Base-by-base conservation (phyloP, 176 grass and related monocot genomes). In the Triticum timopheevii region DNA sequence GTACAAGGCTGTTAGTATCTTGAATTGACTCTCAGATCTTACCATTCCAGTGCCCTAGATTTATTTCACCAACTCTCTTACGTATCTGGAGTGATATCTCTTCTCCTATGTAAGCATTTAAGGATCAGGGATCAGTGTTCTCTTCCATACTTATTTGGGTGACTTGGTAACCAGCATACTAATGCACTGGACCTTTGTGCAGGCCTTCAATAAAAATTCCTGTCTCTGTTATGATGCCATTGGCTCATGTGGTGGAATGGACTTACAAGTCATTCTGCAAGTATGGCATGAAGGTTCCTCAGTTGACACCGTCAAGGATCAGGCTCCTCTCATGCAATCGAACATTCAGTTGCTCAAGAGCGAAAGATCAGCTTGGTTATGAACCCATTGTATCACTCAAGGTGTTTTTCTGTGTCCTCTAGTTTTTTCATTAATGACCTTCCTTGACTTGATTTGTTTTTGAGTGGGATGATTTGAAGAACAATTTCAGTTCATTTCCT, bases 191-290 rank as follows among this genome's bases (percentile, higher is more conserved):
- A 81, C 72, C 44, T 86, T 86, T 52, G 22, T 86, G 69, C 89
- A 99, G 97, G 87, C 97, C 97, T 74, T 90, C 90, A 81, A 88
- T 92, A 71, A 96, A 99, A 93, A 94, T 99, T 74, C 97, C 97
- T 36, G 92, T 93, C 39, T 88, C 89, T 86, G 77, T 96, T 79
- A 91, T 99, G 88, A 96, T 96, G 94, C 97, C 97, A 81, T 89
- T 99, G 44, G 97, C 97, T 65, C 92, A 93, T 69, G 54, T 96
- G 35, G 94, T 99, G 87, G 97, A 99, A 89, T 94, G 89, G 85
- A 90, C 87, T 80, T 99, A 96, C 78, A 94, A 93, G 85, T 69
- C 71, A 12, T 91, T 99, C 64, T 94, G 89, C 62, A 80, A 79
- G 7, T 99, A 96, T 86, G 97, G 97, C 71, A 99, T 99, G 97